Base-by-base conservation (phyloP, 2,329 filamentous ascomycete genomes). In the Elsinoe perseae region DNA sequence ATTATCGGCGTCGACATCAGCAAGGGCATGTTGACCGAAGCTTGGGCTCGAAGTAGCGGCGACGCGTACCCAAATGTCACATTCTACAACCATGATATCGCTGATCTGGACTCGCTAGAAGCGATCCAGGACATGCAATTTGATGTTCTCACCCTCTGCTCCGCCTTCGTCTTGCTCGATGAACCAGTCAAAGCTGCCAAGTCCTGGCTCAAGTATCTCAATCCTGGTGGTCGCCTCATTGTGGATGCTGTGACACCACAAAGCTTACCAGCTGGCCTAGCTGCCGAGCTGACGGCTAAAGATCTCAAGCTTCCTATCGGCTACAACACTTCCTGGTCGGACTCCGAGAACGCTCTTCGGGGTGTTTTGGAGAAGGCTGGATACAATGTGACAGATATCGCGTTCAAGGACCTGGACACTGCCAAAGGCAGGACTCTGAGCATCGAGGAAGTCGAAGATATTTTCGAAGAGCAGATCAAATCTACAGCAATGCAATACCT, bases 1-100 rank as follows among this genome's bases (percentile, higher is more conserved):
- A 70, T 76, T 1, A 55, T 71, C 8, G 74, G 72, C 14, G 61
- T 76, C 30, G 74, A 77, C 57, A 64, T 76, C 25, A 68, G 64
- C 36, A 58, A 68, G 7, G 68, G 69, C 27, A 75, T 75, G 73
- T 66, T 75, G 10, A 63, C 62, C 18, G 60, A 71, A 30, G 73
- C 73, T 5, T 57, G 60, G 27, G 60, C 61, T 30, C 69, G 69
- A 59, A 63, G 68, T 34, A 56, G 60, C 12, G 59, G 62, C 43
- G 63, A 65, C 2, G 59, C 57, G 1, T 63, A 64, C 2, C 61
- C 65, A 38, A 68, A 73, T 43, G 61, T 73, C 10, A 58, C 61
- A 12, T 65, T 73, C 50, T 57, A 66, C 46, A 61, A 70, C 36
- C 69, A 71, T 32, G 70, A 73, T 56, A 66, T 73, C 20, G 60